Conservation (phyloP, 768 basidiomycete genomes). For the Postia placenta region DNA sequence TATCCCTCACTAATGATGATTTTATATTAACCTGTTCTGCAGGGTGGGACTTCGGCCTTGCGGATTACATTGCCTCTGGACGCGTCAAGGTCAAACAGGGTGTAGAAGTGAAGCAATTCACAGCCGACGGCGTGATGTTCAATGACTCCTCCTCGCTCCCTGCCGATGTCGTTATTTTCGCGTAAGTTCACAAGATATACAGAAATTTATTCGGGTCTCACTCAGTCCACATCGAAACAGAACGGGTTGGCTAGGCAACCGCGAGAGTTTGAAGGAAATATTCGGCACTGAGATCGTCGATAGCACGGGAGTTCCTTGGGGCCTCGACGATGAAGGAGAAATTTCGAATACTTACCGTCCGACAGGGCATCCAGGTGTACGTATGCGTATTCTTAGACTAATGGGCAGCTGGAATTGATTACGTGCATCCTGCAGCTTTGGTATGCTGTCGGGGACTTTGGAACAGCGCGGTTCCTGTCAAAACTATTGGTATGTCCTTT, state of each 20-base stretch:
- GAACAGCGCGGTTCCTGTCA: slow-evolving; percentile 25
- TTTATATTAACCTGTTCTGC: background rate
- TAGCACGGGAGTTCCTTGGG: slow-evolving; percentile 28
- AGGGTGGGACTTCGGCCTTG: slow-evolving; percentile 19
- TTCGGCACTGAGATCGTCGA: slow-evolving; percentile 33
- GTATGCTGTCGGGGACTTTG: slow-evolving; percentile 35
- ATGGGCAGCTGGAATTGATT: background rate
- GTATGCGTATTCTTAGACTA: background rate
- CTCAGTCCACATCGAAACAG: slow-evolving; percentile 16
- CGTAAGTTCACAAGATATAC: slow-evolving; percentile 9
- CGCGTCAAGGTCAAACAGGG: slow-evolving; percentile 16
- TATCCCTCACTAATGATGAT: background rate
- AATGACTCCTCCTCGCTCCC: slow-evolving; percentile 21
- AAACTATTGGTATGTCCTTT: slow-evolving; percentile 29
- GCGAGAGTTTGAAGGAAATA: slow-evolving; percentile 23
- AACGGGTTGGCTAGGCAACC: slow-evolving; percentile 29
- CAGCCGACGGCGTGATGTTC: slow-evolving; percentile 20
- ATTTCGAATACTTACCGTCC: slow-evolving; percentile 30
- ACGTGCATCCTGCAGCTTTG: slow-evolving; percentile 26
- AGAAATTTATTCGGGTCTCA: background rate
- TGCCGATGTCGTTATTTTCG: slow-evolving; percentile 28
- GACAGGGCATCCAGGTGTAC: slow-evolving; percentile 36
- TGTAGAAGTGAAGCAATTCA: slow-evolving; percentile 10
- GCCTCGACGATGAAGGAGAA: slow-evolving; percentile 38
- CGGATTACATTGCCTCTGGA: slow-evolving; percentile 15